Evolutionary conservation across 75 land plant genomes (phyloP), one percentile per base, ranked within the genome.

Genomic region (Cupressus sempervirens): DNA sequence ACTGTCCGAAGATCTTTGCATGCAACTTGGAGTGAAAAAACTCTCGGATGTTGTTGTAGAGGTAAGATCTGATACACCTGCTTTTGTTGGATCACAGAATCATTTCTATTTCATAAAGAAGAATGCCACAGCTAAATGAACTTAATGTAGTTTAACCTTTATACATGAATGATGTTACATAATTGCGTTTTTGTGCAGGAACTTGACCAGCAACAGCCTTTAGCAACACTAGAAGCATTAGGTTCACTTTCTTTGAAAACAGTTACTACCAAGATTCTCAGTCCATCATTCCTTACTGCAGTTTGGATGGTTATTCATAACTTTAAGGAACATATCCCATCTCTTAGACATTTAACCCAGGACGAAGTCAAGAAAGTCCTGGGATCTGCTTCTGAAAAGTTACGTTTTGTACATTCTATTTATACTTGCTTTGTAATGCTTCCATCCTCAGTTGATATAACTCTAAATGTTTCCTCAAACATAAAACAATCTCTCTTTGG

Each of bases 11-110:
- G 87, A 88, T 34, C 86, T 94, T 67, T 94, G 95, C 83, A 58
- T 52, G 12, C 82, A 62, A n/a, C 84, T 98, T 83, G 94, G 95
- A 29, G 92, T 98, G 38, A 92, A 89, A 86, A 98, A 96, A 90
- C 93, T 98, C 3, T 98, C 99, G 73, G 96, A 98, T 83, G 88
- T 93, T 35, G 93, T 98, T 13, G 82, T 88, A 15, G 98, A 98
- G 99, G 99, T 98, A 95, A 43, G 26, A 15, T 20, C 56, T 40
- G 34, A 32, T 40, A 62, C 76, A 10, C 20, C 36, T 68, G 77
- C 20, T 65, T 80, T 62, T 75, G 40, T 84, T 48, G 15, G 35
- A 73, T n/a, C 5, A 15, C 58, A 29, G 73, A 9, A 32, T 15
- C 12, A 3, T 41, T 35, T 52, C 18, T 34, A 34, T n/a, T 15